Evolutionary conservation across 768 basidiomycete species (phyloP), one percentile per base, ranked within the genome.

Genomic region (Hirschioporus abietinus): DNA sequence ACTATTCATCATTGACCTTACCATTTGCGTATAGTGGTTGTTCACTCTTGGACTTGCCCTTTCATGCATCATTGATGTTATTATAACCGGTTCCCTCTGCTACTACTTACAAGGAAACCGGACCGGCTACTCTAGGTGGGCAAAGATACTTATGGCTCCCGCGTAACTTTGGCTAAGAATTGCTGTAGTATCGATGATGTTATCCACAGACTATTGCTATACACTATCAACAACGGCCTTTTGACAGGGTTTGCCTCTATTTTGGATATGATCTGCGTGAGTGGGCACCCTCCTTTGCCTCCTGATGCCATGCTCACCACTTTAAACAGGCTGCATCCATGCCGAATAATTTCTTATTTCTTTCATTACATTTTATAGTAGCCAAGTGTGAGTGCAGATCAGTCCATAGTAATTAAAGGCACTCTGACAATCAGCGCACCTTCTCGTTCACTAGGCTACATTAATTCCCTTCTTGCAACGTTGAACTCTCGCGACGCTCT

Each of bases 181-280:
- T 34, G 34, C 10, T 26, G 10, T 24, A 71, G 69, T 15, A 70
- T 70, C 69, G 70, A 71, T 26, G 63, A 70, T 1, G 65, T 70
- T 7, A 63, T 71, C 18, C 66, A 68, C 15, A 30, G 65, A 0
- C 67, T 71, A 36, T 67, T 71, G 35, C 20, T 70, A 27, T 70
- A 71, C 57, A 71, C 70, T 8, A 35, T 71, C 63, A 71, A 70
- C 26, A 71, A 71, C 30, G 70, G 70, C n/a, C 66, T 69, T 0
- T 60, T 71, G 34, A 71, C 70, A 27, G 67, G 69, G 70, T 70
- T 9, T 64, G 66, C 61, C 9, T 42, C 36, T 23, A 24, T 20
- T 7, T 1, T 59, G 42, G 42, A 52, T 52, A 52, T 52, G 42
- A 52, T 52, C 42, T 30, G 35, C 70, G 65, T 35, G 70, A 23